These are phyloP conservation scores for Leishmania aethiopica DNA, from an alignment of 208 protist species.

Conservation along the genomic window DNA sequence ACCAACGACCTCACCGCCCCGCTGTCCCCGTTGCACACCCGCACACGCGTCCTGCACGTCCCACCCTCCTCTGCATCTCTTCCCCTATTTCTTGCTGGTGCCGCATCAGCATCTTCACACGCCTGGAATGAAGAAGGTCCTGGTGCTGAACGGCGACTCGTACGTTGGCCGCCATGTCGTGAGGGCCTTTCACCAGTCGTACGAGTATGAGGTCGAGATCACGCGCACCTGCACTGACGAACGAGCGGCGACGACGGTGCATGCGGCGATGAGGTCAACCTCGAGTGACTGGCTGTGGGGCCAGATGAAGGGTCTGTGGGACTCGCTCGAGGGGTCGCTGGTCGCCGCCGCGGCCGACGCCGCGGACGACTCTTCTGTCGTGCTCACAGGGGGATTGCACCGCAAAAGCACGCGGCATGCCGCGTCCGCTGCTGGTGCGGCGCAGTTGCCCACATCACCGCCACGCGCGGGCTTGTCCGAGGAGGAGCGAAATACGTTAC, in stretches of 20 bases:
- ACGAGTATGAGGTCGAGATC: slow-evolving; percentile 81
- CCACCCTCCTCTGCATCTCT: not conserved
- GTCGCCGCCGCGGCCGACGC: not conserved
- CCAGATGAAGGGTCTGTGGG: slow-evolving; percentile 1
- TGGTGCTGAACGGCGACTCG: slow-evolving; percentile 82
- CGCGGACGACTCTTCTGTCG: not conserved
- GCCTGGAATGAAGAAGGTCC: slow-evolving; percentile 64
- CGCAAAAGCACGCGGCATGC: not conserved
- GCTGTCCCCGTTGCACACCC: not conserved
- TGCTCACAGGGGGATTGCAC: not conserved
- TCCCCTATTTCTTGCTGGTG: not conserved
- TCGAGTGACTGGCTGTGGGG: not conserved
- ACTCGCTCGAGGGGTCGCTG: not conserved
- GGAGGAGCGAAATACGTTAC: slow-evolving; percentile 29
- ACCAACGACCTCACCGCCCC: not conserved
- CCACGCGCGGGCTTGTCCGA: not conserved
- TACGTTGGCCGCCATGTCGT: slow-evolving; percentile 78
- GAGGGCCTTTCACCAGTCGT: slow-evolving; percentile 56
- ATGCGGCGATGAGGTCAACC: not conserved
- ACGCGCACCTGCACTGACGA: slow-evolving; percentile 48
- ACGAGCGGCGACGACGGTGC: not conserved
- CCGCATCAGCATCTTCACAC: not conserved
- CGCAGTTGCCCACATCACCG: not conserved
- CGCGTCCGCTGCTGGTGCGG: not conserved
- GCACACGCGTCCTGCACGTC: slow-evolving; percentile 6